Base-by-base conservation (phyloP, 1,139 yeast genomes). In the Debaryomycetaceae sp. region DNA sequence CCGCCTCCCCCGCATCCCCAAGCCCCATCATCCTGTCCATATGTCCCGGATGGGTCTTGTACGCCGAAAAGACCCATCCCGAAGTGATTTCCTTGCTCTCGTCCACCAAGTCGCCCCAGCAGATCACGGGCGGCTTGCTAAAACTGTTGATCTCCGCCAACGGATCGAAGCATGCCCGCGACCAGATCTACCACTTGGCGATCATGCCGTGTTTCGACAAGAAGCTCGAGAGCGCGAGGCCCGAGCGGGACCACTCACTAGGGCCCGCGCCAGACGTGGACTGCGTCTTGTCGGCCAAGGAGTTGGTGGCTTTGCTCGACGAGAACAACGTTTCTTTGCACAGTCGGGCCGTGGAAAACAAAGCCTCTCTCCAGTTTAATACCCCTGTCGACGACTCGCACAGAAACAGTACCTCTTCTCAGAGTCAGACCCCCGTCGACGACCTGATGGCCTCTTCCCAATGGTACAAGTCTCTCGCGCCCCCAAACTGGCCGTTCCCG, bases 131-230 rank as follows among this genome's bases (percentile, higher is more conserved):
- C 0, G 60, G 75, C 16, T 45, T 87, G 26, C 52, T 87, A 30
- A 86, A 87, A 49, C 53, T 61, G n/a, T 47, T 77, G 26, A 55
- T 75, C 4, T 52, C 75, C 1, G 41, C 47, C 11, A 69, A 68
- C 22, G 6, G 20, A 6, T 40, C 57, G 35, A 48, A 42, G 20
- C 52, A 50, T 32, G 46, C 41, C 13, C 48, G 58, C 8, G 50
- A 53, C 0, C 45, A 68, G 3, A 56, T 85, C 0, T 92, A 83
- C 47, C 96, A 87, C 49, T 56, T 90, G 35, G 70, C 92, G 11
- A 63, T 90, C 18, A 87, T 90, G 97, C 97, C 98, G 2, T 90
- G 97, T 44, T 90, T 90, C 49, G 99, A 90, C 52, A 90, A 90
- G 55, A 90, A 90, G 52, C 64, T 90, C 24, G 99, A 90, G 55